phyloP scores from a whole-genome alignment of 1,139 yeast species.

The Kurtzmaniella quercitrusa region DNA sequence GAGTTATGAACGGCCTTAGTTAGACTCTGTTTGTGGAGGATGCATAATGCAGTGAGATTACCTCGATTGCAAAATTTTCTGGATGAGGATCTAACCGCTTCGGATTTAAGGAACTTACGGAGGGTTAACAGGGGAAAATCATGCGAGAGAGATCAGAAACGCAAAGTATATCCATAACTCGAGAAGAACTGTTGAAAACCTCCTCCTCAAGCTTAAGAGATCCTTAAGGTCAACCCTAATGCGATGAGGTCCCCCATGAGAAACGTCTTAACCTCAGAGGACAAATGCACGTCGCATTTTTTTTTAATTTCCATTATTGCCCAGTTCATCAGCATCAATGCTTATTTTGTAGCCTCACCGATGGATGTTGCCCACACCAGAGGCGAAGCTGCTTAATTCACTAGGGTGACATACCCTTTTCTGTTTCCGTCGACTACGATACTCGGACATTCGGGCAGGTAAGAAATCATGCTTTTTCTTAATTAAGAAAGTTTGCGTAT shows the following conservation, averaged over 20 bases:
- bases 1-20: not conserved
- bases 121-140: no score
- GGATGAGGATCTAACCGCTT: not conserved
- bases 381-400: no score
- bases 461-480: no score
- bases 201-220: not conserved
- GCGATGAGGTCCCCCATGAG: not conserved
- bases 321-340: not conserved
- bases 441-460: no score
- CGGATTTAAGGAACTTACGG: not conserved
- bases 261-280: not conserved
- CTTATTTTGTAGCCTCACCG: no score
- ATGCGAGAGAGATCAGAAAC: no score
- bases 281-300: not conserved
- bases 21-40: not conserved
- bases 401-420: no score
- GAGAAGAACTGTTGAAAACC: not conserved
- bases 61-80: not conserved
- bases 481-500: no score
- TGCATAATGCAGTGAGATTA: not conserved
- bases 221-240: not conserved
- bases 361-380: no score
- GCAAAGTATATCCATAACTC: no score
- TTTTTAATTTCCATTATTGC: not conserved
- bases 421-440: no score